phyloP scores from a whole-genome alignment of 106 monocot genomes.

The Ottelia alismoides region DNA sequence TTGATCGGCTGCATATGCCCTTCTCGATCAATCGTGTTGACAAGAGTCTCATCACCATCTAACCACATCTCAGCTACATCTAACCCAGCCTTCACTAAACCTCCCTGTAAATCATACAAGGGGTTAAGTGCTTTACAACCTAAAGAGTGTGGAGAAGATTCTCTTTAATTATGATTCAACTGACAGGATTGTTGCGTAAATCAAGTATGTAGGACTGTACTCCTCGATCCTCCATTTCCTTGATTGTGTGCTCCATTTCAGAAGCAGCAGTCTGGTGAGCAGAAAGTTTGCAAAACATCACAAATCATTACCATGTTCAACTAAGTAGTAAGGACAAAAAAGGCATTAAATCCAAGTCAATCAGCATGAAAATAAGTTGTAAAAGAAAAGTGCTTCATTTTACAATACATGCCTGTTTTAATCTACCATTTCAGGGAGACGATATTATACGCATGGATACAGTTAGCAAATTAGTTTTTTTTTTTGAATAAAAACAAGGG shows the following conservation, averaged over 20 bases:
- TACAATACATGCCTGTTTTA: no score
- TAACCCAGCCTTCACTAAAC: conserved; percentile 87
- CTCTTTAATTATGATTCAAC: conserved; percentile 12
- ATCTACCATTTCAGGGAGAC: no score
- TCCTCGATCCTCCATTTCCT: conserved; percentile 69
- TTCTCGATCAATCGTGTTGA: conserved; percentile 88
- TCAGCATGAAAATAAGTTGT: no score
- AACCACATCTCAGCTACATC: conserved; percentile 98
- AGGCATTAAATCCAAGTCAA: no score
- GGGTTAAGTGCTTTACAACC: no score
- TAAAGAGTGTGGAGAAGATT: not conserved
- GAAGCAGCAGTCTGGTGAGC: conserved; percentile 68
- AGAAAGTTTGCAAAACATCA: no score
- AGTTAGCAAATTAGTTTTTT: no score
- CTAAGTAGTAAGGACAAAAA: no score
- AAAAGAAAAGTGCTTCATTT: no score
- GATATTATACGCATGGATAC: no score
- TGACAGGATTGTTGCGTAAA: conserved; percentile 86
- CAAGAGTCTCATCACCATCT: conserved; percentile 84
- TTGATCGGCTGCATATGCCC: conserved; percentile 81
- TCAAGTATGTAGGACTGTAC: conserved; percentile 96
- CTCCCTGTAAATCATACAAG: conserved; percentile 42
- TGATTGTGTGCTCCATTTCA: conserved; percentile 80
- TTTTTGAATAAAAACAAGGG: no score
- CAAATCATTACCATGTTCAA: no score